Percentiles rank a stretch among this genome's conserved stretches.
These are phyloP conservation scores for Arabis alpina DNA, from an alignment of 345 rosid species.

Conservation along the genomic window DNA sequence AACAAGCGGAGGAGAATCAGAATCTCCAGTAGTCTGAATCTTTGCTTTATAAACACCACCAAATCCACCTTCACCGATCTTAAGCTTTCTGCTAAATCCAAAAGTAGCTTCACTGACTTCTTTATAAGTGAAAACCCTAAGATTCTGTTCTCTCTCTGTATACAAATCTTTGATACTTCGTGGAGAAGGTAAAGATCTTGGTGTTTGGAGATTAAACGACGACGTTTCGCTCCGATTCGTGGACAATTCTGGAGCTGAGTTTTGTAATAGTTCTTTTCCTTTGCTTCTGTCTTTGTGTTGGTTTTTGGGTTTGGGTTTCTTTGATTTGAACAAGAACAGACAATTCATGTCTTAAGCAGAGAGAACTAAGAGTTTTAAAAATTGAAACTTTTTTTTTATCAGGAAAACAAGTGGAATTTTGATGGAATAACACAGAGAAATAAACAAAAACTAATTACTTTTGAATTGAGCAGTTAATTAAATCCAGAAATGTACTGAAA, in stretches of 20 bases:
- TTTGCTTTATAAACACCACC: constrained; percentile 76
- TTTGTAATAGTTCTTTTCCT: constrained; percentile 29
- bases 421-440: neutral
- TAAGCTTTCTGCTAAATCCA: constrained; percentile 61
- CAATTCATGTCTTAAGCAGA: constrained; percentile 36
- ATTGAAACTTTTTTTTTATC: neutral
- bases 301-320: constrained; percentile 40
- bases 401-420: constrained; percentile 22
- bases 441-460: neutral
- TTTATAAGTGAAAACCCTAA: constrained; percentile 65
- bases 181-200: constrained; percentile 52
- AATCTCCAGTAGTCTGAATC: constrained; percentile 53
- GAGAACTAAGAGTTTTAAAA: neutral
- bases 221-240: constrained; percentile 20
- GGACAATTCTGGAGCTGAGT: constrained; percentile 38
- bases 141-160: constrained; percentile 62
- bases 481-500: constrained; percentile 17
- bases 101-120: constrained; percentile 77
- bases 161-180: constrained; percentile 71
- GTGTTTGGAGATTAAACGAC: constrained; percentile 43
- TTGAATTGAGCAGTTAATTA: neutral
- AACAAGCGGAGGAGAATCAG: constrained; percentile 44
- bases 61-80: constrained; percentile 95
- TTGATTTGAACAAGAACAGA: constrained; percentile 45
- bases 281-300: constrained; percentile 25